Evolutionary conservation across 192 early-diverging fungal species (phyloP), one percentile per base, ranked within the genome.

Genomic region (Blastocladiella britannica): DNA sequence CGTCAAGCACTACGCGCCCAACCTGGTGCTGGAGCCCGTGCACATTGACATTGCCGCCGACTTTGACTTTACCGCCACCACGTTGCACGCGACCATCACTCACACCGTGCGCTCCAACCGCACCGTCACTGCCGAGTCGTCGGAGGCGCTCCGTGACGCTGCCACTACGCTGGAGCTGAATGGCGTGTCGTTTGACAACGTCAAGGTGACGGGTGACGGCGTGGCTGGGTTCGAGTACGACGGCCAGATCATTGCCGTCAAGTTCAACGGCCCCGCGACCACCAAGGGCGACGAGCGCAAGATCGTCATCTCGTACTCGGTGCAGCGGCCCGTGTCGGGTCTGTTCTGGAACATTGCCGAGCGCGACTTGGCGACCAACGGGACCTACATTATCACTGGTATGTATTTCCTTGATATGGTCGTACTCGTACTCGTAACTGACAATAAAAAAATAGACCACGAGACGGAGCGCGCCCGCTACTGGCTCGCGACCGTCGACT

Each of bases 401-500:
- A n/a, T n/a, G n/a, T n/a, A n/a, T n/a, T n/a, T n/a, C n/a, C n/a
- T n/a, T n/a, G n/a, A n/a, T n/a, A n/a, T n/a, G n/a, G n/a, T n/a
- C n/a, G n/a, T n/a, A n/a, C n/a, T n/a, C n/a, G n/a, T n/a, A n/a
- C 65, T 71, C 51, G 75, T 74, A n/a, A 66, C 64, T 18, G 62
- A 66, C 53, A 66, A 65, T 66, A 61, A 30, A 37, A 52, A 3
- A 24, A 27, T n/a, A 15, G 58, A 58, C n/a, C 20, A 31, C 22
- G 7, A 6, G 55, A 47, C 67, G 2, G 68, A 67, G 47, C 63
- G 72, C 4, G 68, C 68, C 5, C 65, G 75, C 9, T 75, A 77
- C 64, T 77, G 75, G 75, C 61, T 77, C 2, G 64, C 75, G 0
- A 65, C 60, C 47, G 70, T 77, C 7, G 75, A 77, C 53, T 68